Base-by-base conservation (phyloP, 805 yeast genomes). In the Zygoascus biomembranicola region DNA sequence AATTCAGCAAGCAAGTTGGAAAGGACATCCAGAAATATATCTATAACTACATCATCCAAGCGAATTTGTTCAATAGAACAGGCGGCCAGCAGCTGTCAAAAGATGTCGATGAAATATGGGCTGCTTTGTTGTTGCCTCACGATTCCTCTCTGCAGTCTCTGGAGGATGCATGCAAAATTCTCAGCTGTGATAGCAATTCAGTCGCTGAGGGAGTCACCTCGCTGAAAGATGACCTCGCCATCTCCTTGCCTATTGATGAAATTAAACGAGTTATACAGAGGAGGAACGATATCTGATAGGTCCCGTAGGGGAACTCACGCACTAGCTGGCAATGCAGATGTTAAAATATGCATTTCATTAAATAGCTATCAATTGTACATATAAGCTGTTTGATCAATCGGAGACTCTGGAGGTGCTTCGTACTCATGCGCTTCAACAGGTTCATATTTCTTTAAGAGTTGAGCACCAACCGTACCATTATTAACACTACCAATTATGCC, bases 41-140 rank as follows among this genome's bases (percentile, higher is more conserved):
- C 49, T 72, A 70, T 62, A 67, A 63, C 31, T 68, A 69, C 50
- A 65, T 76, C 13, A 62, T 75, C 9, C 66, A 67, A 56, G 71
- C 72, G 8, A 70, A 70, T 55, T 62, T 58, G 47, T 77, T 76
- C 60, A 63, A 64, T 13, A 26, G 32, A 5, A 32, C 44, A 8
- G 77, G 77, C 5, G 76, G 73, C 1, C 13, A 37, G 9, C 73
- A 69, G 50, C 61, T 77, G 20, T 55, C 55, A 8, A 52, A 50
- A 3, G 77, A 74, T 53, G 55, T 73, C 8, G 55, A 57, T 2
- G 59, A 56, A 26, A 32, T 76, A 9, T 71, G 75, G 63, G 26
- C 50, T 2, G 18, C 50, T n/a, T 43, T 58, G 39, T 16, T 49
- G 20, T 42, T 59, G 8, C 57, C 60, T 3, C 45, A 20, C 4